These are phyloP conservation scores for Venturia pyrina DNA, from an alignment of 2,329 filamentous ascomycete species.

Conservation along the genomic window DNA sequence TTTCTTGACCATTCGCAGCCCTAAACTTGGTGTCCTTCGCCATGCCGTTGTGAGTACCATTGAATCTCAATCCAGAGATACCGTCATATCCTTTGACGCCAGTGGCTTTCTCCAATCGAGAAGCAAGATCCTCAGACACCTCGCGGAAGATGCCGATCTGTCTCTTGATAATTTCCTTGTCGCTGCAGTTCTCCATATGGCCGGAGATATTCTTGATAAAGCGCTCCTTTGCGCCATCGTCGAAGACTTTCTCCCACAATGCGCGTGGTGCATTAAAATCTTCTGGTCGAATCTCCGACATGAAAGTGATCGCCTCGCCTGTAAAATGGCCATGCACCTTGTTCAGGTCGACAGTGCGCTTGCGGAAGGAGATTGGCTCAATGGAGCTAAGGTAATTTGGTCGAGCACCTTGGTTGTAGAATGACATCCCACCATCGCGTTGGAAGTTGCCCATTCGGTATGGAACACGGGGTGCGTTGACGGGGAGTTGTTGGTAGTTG, in stretches of 20 bases:
- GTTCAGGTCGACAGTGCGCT: slow-evolving; percentile 37
- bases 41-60: slow-evolving; percentile 53
- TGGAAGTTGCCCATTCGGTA: slow-evolving; percentile 55
- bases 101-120: slow-evolving; percentile 51
- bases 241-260: slow-evolving; percentile 52
- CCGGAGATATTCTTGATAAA: slow-evolving; percentile 52
- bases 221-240: slow-evolving; percentile 46
- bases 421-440: slow-evolving; percentile 62
- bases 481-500: slow-evolving; percentile 51
- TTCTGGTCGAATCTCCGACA: slow-evolving; percentile 42
- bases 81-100: slow-evolving; percentile 51
- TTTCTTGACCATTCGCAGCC: slow-evolving; percentile 36
- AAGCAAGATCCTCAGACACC: slow-evolving; percentile 48
- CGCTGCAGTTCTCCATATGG: slow-evolving; percentile 44
- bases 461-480: slow-evolving; percentile 44
- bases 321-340: slow-evolving; percentile 41
- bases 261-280: slow-evolving; percentile 47
- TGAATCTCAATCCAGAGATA: slow-evolving; percentile 46
- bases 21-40: slow-evolving; percentile 36
- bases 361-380: slow-evolving; percentile 39
- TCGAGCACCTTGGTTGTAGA: slow-evolving; percentile 53
- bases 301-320: slow-evolving; percentile 39
- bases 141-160: slow-evolving; percentile 58
- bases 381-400: slow-evolving; percentile 47
- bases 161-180: slow-evolving; percentile 48